phyloP scores from a whole-genome alignment of 2,329 filamentous ascomycete genomes.

The Ceratocystiopsis sp. region DNA sequence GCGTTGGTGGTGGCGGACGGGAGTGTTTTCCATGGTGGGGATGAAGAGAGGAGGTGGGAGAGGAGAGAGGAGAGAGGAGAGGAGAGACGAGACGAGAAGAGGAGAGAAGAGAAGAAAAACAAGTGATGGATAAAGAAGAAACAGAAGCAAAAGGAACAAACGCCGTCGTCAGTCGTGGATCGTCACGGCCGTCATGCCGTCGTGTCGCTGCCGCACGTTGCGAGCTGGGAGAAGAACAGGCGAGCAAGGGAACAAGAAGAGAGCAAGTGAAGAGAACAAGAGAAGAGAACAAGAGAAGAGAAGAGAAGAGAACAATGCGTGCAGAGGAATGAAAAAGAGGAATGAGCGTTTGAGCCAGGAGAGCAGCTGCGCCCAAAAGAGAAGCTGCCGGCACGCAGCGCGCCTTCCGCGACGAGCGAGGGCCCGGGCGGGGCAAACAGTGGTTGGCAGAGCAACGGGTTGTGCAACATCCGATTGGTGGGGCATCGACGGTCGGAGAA shows the following conservation, averaged over 20 bases:
- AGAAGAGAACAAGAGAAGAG: not conserved
- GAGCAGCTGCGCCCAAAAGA: not conserved
- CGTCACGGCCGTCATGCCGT: too few relatives aligned
- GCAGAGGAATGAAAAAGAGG: slow-evolving; percentile 1
- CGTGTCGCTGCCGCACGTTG: too few relatives aligned
- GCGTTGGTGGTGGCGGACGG: slow-evolving; percentile 18
- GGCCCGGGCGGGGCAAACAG: too few relatives aligned
- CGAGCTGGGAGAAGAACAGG: too few relatives aligned
- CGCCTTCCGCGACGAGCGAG: too few relatives aligned
- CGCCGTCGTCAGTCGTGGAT: too few relatives aligned
- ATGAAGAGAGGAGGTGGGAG: not conserved
- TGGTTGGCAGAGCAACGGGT: too few relatives aligned
- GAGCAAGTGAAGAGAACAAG: not conserved
- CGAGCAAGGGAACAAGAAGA: not conserved
- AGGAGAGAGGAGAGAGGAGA: not conserved
- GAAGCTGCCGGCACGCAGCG: not conserved
- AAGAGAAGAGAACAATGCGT: not conserved
- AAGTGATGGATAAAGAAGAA: too few relatives aligned
- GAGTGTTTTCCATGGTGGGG: not conserved
- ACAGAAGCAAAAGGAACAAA: too few relatives aligned
- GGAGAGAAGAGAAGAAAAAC: too few relatives aligned
- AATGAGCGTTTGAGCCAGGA: not conserved
- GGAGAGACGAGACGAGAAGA: not conserved
- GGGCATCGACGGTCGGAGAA: too few relatives aligned
- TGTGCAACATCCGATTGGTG: too few relatives aligned